Evolutionary conservation across 257 asterid genomes (phyloP).

Genomic region (Gentiana macrophylla): DNA sequence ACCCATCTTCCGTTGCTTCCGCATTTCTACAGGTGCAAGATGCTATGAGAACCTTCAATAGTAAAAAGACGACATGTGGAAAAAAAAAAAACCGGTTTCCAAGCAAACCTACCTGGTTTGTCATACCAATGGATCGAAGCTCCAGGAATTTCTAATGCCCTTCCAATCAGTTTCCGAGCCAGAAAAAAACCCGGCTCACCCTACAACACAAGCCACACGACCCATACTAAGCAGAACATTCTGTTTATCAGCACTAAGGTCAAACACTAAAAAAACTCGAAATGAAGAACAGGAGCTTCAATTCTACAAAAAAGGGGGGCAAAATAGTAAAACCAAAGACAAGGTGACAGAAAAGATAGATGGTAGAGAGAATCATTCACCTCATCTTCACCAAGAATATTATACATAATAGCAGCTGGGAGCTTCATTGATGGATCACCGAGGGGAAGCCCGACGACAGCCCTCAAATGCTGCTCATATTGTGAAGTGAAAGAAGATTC

Average conservation of each 20-base stretch:
- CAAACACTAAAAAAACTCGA: neutral
- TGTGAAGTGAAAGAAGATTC: slow-evolving; percentile 91
- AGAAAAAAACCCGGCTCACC: slow-evolving; percentile 73
- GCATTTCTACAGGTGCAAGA: slow-evolving; percentile 44
- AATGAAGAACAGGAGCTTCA: neutral
- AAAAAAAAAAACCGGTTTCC: neutral
- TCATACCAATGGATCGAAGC: slow-evolving; percentile 97
- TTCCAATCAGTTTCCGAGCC: slow-evolving; percentile 61
- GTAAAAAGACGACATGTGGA: neutral
- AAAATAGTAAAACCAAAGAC: neutral
- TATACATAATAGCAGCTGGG: slow-evolving; percentile 87
- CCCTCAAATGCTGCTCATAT: slow-evolving; percentile 89
- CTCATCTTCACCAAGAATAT: slow-evolving; percentile 91
- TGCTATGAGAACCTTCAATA: neutral
- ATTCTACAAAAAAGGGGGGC: neutral
- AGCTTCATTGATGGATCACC: slow-evolving; percentile 89
- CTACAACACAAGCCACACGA: slow-evolving; percentile 22
- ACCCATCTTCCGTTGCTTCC: slow-evolving; percentile 98
- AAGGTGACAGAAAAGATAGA: neutral
- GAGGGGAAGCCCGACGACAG: slow-evolving; percentile 92
- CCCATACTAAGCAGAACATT: neutral
- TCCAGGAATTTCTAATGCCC: slow-evolving; percentile 68
- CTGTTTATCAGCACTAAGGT: neutral
- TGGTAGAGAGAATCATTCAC: slow-evolving; percentile 18
- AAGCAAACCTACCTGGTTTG: slow-evolving; percentile 72